Base-by-base conservation (phyloP, 2,329 filamentous ascomycete species). In the Calonectria henricotiae region DNA sequence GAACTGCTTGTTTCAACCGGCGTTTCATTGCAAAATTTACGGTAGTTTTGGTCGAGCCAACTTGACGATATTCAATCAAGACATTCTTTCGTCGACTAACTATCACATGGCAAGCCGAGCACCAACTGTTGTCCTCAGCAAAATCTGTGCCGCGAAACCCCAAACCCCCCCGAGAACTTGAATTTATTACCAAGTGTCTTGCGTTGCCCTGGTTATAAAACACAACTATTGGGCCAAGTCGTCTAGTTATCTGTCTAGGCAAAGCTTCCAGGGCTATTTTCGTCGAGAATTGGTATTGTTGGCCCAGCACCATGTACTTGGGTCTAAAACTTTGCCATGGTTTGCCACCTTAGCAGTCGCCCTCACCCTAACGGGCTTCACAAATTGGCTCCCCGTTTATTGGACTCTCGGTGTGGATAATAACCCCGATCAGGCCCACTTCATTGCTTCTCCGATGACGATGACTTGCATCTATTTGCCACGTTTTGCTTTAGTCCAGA, bases 81-180 rank as follows among this genome's bases (percentile, higher is more conserved):
- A 7, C 51, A 17, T 3, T 32, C n/a, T 23, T 11, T 39, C 32
- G 12, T 27, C 13, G 32, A 23, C 51, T 58, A 58, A 58, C 51
- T 37, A 37, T 58, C 51, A 58, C 51, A 58, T 58, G 51, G 51
- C n/a, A 58, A 8, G 32, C 51, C 51, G 39, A 58, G 51, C 13
- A 51, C 25, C 51, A 58, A 39, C 23, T 15, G 13, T 12, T 58
- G 17, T 37, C 8, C 20, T 30, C 37, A 39, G 23, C 32, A 11
- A 37, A 23, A 23, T 20, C 20, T 32, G n/a, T 58, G 37, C 37
- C 51, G 35, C 51, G 51, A 58, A 58, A n/a, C n/a, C 30, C 51
- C 39, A 39, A 23, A 23, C n/a, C 32, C 20, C 51, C 11, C 20
- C 11, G 37, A 25, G 20, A 23, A 23, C 51, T 15, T 15, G 17